Evolutionary conservation across 306 rosid genomes (phyloP).

Genomic region (Bauhinia variegata): DNA sequence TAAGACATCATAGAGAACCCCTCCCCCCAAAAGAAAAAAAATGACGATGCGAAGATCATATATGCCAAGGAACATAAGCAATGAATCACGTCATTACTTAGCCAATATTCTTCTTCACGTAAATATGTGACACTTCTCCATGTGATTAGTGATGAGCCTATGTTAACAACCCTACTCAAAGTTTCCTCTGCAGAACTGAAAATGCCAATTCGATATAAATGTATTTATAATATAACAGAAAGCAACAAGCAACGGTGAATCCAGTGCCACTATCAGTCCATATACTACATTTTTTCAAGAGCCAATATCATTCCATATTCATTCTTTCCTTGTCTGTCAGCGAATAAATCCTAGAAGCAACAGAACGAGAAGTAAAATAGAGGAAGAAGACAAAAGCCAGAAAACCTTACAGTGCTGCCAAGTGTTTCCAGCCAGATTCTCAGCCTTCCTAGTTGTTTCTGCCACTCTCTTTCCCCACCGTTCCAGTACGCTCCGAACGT

Average conservation of each 20-base stretch:
- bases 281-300: not conserved
- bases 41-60: not conserved
- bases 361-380: not conserved
- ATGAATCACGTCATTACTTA: constrained; percentile 20
- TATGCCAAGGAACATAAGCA: constrained; percentile 3
- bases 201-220: too few species aligned
- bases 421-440: constrained; percentile 88
- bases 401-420: constrained; percentile 85
- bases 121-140: not conserved
- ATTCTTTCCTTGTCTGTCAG: too few species aligned
- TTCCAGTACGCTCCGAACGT: constrained; percentile 73
- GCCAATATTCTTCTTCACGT: not conserved
- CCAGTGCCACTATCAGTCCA: not conserved
- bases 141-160: not conserved
- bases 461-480: constrained; percentile 80
- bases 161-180: not conserved
- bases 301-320: too few species aligned
- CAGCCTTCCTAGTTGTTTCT: constrained; percentile 80
- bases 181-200: too few species aligned
- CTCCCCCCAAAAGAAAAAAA: too few species aligned
- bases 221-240: too few species aligned
- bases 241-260: not conserved
- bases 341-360: not conserved
- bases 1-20: not conserved
- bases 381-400: not conserved